Base-by-base conservation (phyloP, 2,329 filamentous ascomycete genomes). In the Alternaria sp. region DNA sequence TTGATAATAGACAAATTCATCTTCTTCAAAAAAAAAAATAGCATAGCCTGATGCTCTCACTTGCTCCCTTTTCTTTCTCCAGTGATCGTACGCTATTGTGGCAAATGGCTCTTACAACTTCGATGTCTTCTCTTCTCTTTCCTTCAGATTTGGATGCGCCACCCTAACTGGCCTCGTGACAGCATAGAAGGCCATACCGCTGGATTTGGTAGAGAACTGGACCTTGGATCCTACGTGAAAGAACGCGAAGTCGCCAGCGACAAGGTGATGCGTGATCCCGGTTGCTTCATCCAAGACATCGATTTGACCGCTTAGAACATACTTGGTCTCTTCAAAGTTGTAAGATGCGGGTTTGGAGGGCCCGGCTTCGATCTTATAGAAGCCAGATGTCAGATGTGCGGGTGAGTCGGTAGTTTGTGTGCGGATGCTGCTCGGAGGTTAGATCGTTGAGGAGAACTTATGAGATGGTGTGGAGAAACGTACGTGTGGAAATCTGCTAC, bases 401-500 rank as follows among this genome's bases (percentile, higher is more conserved):
- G 66, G 66, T 8, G 55, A 52, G 24, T 56, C 28, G 18, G 54
- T 51, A n/a, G 65, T 65, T 41, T 67, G 55, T 2, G 67, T 70
- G 32, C 59, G 64, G 41, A 64, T 69, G 18, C 64, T 65, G 38
- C 26, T 18, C 26, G 7, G 5, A 12, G 11, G 34, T 48, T 59
- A 42, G 49, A 24, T 41, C 41, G 14, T 14, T 3, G 3, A 22
- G 20, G 38, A 39, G 4, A 22, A 9, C 28, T 30, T 30, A 9
- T 11, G 28, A 30, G 28, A 11, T 30, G 28, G 28, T 30, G n/a
- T 22, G 32, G 41, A 49, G 20, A 9, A 9, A 7, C 18, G 32
- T 56, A 63, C 62, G 64, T 59, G 54, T 68, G 66, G 54, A 70
- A 70, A 24, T 70, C 68, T 12, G 68, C 66, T 7, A 70, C 64